Evolutionary conservation across 768 basidiomycete species (phyloP), one percentile per base, ranked within the genome.

Genomic region (Hygrophorus russula): DNA sequence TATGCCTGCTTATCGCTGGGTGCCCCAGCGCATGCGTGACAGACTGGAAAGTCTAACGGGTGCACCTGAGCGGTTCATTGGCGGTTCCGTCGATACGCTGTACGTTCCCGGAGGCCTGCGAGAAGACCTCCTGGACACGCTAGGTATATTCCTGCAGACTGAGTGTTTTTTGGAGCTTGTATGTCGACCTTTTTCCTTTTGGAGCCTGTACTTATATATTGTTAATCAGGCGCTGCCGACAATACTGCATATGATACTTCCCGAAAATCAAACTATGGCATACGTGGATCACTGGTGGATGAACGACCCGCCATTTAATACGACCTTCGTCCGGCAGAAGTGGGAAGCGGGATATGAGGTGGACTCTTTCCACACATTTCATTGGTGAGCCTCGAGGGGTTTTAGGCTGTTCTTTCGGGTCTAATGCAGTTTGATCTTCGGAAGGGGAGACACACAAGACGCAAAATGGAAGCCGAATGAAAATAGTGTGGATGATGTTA

Each of bases 281-380:
- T 74, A 57, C 39, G 68, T 74, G 14, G 71, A 74, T 46, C 72
- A 73, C 61, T 69, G 67, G 69, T 71, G 71, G 70, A 70, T 71
- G 32, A 67, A 62, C 51, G 51, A 61, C 13, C 67, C 69, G 6
- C 73, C 70, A 14, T 69, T 69, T 42, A 63, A 71, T 42, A 59
- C 67, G 11, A 57, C 58, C 17, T 73, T 67, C 48, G 71, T 73
- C 44, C 60, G 70, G 12, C 55, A 65, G 36, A 61, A 68, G 42
- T 73, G 73, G 73, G 52, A 49, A 0, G 55, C 64, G 43, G 71
- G 70, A 1, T 62, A 56, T 42, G 71, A 72, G 43, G 71, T 74
- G 13, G 73, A 72, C 46, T 67, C 71, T 7, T 72, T 73, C 51
- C 71, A 73, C 46, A 62, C 68, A 0, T 73, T 71, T 45, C 68